Evolutionary conservation across 169 alveolate species (phyloP).

Genomic region (Plasmodium cynomolgi): DNA sequence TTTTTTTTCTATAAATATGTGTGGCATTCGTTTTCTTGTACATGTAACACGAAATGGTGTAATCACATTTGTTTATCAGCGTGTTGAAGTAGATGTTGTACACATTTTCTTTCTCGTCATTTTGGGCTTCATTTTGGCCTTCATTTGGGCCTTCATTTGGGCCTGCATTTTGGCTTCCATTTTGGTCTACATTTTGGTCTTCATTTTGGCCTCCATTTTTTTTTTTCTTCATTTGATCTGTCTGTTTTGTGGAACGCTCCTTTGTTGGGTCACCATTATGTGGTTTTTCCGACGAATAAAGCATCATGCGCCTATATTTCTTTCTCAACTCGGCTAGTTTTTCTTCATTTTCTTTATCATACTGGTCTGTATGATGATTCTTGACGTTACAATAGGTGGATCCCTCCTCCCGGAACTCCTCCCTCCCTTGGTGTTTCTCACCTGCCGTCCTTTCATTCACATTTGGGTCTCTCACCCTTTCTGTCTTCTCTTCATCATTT

Average conservation of each 20-base stretch:
- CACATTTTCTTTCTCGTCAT: not conserved
- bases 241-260: not conserved
- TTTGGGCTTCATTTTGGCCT: not conserved
- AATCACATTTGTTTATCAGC: constrained; percentile 47
- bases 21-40: constrained; percentile 60
- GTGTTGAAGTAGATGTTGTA: constrained; percentile 39
- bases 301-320: not conserved
- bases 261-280: not conserved
- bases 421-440: not conserved
- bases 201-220: not conserved
- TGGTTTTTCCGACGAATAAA: not conserved
- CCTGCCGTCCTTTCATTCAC: not conserved
- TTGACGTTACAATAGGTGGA: not conserved
- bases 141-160: not conserved
- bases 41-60: constrained; percentile 65
- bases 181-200: not conserved
- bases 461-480: not conserved
- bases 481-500: not conserved
- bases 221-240: not conserved
- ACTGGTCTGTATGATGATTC: not conserved
- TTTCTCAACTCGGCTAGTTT: not conserved
- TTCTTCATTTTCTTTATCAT: not conserved
- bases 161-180: not conserved
- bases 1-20: constrained; percentile 66
- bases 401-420: not conserved